Base-by-base conservation (phyloP, 176 grass and related monocot genomes). In the Alopecurus myosuroides region DNA sequence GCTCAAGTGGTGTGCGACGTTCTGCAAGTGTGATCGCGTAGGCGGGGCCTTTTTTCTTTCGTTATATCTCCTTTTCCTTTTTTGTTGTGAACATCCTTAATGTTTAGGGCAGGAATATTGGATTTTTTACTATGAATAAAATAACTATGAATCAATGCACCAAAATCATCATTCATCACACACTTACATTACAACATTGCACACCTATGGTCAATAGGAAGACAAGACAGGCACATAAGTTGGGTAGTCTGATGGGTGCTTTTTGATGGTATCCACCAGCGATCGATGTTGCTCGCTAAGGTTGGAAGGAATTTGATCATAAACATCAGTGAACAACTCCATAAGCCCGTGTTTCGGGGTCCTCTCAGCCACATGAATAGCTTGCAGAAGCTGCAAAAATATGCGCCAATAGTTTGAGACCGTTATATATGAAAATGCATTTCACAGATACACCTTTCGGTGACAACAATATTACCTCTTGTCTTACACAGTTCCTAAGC, bases 351-450 rank as follows among this genome's bases (percentile, higher is more conserved):
- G 89, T 80, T 98, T 98, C 1, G 87, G 50, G 70, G 81, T 58
- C 84, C 88, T 95, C 83, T 95, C 89, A 40, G 93, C 96, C 14
- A 87, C 70, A 87, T 98, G 93, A 88, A 98, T 94, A 36, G 93
- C 89, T 85, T 87, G 87, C 30, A 92, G 49, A 92, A 98, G 50
- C 93, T 95, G 88, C 73, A 63, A 18, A 64, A n/a, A n/a, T 61
- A 42, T 78, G 77, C 81, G 22, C 13, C 36, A 7, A 30, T 6
- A 31, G 17, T 82, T 42, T 77, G 18, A 82, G 19, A 77, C 76
- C 6, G 25, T 10, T 70, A 79, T 70, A 42, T 50, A 77, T 79
- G 29, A 30, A 4, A 33, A 2, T 44, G 53, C 40, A 66, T n/a
- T 58, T 61, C 35, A 72, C 35, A 74, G 0, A 77, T 66, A 26